Evolutionary conservation across 1,139 yeast species (phyloP).

Genomic region (Zhuliangozyma blackwelliae): DNA sequence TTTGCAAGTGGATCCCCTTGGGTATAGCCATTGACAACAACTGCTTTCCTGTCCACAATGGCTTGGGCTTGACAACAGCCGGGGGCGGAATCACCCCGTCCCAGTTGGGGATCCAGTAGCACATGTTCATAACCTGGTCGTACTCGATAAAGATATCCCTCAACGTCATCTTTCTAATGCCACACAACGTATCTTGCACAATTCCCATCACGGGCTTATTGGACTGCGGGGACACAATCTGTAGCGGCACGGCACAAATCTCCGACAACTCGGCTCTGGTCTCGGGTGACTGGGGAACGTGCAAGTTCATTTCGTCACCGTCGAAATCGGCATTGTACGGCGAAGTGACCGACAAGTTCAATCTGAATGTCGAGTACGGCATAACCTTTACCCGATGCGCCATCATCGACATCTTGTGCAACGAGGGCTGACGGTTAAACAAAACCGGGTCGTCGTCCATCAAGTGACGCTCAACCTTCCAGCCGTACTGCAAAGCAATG

Average conservation of each 20-base stretch:
- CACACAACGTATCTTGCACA: conserved; percentile 97
- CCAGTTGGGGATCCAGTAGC: conserved; percentile 98
- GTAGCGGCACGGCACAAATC: conserved; percentile 94
- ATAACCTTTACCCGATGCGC: conserved; percentile 98
- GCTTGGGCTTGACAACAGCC: conserved; percentile 89
- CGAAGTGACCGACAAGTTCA: conserved; percentile 93
- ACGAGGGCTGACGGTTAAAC: conserved; percentile 98
- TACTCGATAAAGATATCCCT: conserved; percentile 86
- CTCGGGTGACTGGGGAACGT: conserved; percentile 98
- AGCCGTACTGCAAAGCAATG: conserved; percentile 94
- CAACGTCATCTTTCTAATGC: conserved; percentile 90
- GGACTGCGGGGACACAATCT: conserved; percentile 96
- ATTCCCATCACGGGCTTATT: conserved; percentile 99
- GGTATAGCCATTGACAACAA: conserved; percentile 89
- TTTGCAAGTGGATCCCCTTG: conserved; percentile 87
- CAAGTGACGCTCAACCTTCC: conserved; percentile 98
- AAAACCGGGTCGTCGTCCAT: conserved; percentile 97
- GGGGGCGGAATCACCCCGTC: conserved; percentile 99
- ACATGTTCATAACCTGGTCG: conserved; percentile 93
- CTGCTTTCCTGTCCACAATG: conserved; percentile 97
- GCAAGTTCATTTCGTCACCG: conserved; percentile 99
- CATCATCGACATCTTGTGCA: conserved; percentile 99
- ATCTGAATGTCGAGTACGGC: conserved; percentile 97
- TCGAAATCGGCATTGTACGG: conserved; percentile 99
- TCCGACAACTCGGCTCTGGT: conserved; percentile 94